Evolutionary conservation across 2,329 filamentous ascomycete species (phyloP), one percentile per base, ranked within the genome.

Genomic region (Fusarium sp.): DNA sequence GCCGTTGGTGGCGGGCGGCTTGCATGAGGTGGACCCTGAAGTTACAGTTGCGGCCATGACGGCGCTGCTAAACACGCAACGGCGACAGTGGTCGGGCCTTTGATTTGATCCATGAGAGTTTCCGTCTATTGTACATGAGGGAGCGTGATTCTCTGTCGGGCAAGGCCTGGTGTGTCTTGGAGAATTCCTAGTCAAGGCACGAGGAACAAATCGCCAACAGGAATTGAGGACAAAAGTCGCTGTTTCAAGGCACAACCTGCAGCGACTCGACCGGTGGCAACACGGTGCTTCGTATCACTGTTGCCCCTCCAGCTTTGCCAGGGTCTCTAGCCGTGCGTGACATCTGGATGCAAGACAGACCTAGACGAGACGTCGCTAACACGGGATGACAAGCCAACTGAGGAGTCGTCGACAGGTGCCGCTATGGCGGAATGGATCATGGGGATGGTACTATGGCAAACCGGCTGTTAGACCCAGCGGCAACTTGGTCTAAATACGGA

Each of bases 1-100:
- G 36, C 54, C 55, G 62, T 47, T 54, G 58, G 60, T 71, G 68
- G 68, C 62, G 68, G 65, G 39, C 68, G 61, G 58, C 65, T 69
- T 71, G 69, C 69, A 71, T 48, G 57, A 66, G 54, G 60, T 55
- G 64, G 68, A 61, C 60, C 68, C 68, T 71, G 52, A 62, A 65
- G 60, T 50, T 18, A 54, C 63, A 68, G 52, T 66, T 67, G 44
- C 63, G 40, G 56, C 37, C 31, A 27, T 28, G 28, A 44, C 62
- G 57, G 51, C 46, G 47, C 48, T 53, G 65, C 39, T 18, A 53
- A 58, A 53, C 51, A 67, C 47, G 52, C 63, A 62, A 48, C 18
- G 41, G 39, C 65, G 63, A 68, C 65, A 62, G n/a, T 41, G 41
- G 15, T 46, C 27, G 13, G 61, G 47, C 41, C 41, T 43, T 51